phyloP scores from a whole-genome alignment of 176 grass and related monocot genomes.

The Oryza glaberrima region DNA sequence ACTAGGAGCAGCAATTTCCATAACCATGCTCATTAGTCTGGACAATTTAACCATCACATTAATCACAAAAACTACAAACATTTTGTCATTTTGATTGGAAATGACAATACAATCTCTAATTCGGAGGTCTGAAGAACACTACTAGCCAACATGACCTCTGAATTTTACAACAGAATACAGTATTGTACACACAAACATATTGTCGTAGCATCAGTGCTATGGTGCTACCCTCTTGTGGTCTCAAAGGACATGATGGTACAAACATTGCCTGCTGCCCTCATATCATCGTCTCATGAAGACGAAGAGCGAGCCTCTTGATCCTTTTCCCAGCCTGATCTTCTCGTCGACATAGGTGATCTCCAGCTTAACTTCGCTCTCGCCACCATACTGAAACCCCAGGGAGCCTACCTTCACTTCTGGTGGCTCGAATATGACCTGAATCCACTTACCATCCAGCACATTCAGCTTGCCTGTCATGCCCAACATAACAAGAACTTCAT shows the following conservation, averaged over 20 bases:
- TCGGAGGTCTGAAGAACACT: not conserved
- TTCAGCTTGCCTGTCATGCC: constrained; percentile 72
- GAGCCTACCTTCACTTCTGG: constrained; percentile 76
- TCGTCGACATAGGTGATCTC: constrained; percentile 91
- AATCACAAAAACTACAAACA: not conserved
- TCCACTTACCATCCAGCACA: constrained; percentile 77
- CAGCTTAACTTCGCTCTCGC: constrained; percentile 89
- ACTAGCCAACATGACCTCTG: not conserved
- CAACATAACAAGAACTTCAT: not conserved
- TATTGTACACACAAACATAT: constrained; percentile 27
- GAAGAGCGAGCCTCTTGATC: constrained; percentile 85
- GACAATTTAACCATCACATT: not conserved
- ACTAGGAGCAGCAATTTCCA: too few relatives aligned
- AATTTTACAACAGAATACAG: constrained; percentile 41
- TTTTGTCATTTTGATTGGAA: not conserved
- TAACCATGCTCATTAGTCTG: too few relatives aligned
- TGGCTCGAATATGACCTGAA: constrained; percentile 92
- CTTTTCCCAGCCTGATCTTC: constrained; percentile 83
- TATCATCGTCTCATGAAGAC: constrained; percentile 74
- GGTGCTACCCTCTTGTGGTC: not conserved
- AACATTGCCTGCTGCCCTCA: not conserved
- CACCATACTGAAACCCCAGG: constrained; percentile 77
- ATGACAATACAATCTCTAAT: not conserved
- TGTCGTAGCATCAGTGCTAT: not conserved
- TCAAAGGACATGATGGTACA: constrained; percentile 11